Evolutionary conservation across 768 basidiomycete species (phyloP).

Genomic region (Rickenella mellea): DNA sequence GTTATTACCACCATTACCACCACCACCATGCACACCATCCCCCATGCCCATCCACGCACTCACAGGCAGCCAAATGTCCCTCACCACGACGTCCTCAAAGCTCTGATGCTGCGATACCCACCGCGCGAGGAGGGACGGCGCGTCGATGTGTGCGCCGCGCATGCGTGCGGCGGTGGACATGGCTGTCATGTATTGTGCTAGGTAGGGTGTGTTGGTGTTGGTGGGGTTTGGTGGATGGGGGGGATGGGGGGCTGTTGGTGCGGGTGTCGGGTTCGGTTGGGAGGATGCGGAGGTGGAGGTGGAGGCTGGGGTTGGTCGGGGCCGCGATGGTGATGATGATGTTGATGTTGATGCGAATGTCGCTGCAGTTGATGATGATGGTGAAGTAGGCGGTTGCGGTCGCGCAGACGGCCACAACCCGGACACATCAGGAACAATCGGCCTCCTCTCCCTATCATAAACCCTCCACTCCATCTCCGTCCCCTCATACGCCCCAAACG

Average conservation of each 20-base stretch:
- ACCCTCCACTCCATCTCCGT: slow-evolving; percentile 61
- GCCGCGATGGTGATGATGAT: no score
- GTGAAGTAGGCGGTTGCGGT: no score
- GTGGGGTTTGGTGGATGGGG: no score
- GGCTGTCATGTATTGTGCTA: slow-evolving; percentile 53
- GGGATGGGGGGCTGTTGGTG: no score
- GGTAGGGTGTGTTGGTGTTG: slow-evolving; percentile 33
- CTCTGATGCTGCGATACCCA: slow-evolving; percentile 47
- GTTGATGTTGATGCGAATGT: no score
- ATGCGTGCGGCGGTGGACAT: slow-evolving; percentile 40
- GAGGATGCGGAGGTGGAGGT: no score
- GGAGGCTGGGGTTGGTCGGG: no score
- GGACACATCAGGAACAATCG: slow-evolving; percentile 32
- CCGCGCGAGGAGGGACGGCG: slow-evolving; percentile 41
- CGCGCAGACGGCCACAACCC: no score
- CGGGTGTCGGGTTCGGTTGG: no score
- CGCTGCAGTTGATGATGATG: no score
- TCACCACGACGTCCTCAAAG: slow-evolving; percentile 50
- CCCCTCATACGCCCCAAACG: slow-evolving; percentile 57
- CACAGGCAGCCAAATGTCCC: slow-evolving; percentile 55
- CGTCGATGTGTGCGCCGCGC: slow-evolving; percentile 55
- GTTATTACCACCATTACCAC: no score
- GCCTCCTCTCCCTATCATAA: slow-evolving; percentile 42
- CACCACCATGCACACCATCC: no score
- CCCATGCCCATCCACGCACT: slow-evolving; percentile 46